Evolutionary conservation across 2,329 filamentous ascomycete species (phyloP).

Genomic region (Clarireedia homoeocarpa): DNA sequence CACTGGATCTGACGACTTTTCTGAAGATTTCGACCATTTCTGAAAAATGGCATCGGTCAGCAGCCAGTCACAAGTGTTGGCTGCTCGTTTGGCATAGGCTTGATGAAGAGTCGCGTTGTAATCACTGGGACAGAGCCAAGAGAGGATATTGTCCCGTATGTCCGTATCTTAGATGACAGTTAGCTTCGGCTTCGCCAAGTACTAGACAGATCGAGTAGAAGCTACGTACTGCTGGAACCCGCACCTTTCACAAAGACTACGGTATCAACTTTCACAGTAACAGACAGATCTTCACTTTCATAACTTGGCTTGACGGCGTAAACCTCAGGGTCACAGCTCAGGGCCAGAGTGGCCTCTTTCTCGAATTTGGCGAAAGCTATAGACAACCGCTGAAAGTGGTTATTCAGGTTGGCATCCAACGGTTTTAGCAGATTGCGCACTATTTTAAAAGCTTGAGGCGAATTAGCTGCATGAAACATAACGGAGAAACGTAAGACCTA

Average conservation of each 20-base stretch:
- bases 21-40: background rate
- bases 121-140: conserved; percentile 6
- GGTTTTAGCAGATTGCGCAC: conserved; percentile 1
- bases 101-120: conserved; percentile 3
- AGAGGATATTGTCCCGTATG: background rate
- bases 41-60: background rate
- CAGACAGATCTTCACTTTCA: background rate
- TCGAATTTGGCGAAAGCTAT: background rate
- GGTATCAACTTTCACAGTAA: background rate
- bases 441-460: conserved; percentile 2
- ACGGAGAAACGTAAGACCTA: background rate
- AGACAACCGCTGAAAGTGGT: conserved; percentile 1
- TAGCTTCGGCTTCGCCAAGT: background rate
- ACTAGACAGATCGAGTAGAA: too few species aligned
- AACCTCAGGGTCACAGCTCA: background rate
- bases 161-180: background rate
- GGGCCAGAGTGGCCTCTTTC: conserved; percentile 1
- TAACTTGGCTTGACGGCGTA: background rate
- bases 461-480: background rate
- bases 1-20: background rate
- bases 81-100: conserved; percentile 3
- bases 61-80: conserved; percentile 5
- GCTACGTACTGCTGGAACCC: too few species aligned
- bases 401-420: background rate
- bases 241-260: too few species aligned